phyloP scores from a whole-genome alignment of 768 basidiomycete genomes.

The Lenzites betulinus region DNA sequence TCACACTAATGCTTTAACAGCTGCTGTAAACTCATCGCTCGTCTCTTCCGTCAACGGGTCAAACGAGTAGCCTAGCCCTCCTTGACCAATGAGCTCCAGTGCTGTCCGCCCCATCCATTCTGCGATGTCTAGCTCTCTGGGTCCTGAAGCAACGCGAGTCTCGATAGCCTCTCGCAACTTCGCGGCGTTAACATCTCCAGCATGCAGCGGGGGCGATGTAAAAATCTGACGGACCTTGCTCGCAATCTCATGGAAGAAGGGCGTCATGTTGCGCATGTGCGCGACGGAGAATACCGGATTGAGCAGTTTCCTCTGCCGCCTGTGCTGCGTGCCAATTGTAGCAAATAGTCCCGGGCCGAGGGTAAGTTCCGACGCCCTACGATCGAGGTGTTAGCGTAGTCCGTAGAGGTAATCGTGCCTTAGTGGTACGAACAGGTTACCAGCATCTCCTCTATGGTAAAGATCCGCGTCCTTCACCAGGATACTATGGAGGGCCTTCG shows the following conservation, averaged over 20 bases:
- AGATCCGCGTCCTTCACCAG: conserved; percentile 17
- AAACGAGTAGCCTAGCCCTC: conserved; percentile 22
- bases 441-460: conserved; percentile 2
- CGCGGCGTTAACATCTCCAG: no score
- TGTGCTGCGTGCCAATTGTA: conserved; percentile 19
- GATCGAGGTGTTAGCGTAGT: background rate
- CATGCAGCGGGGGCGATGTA: no score
- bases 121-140: conserved; percentile 17
- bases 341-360: background rate
- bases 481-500: conserved; percentile 13
- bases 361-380: background rate
- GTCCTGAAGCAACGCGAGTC: background rate
- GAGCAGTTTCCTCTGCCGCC: conserved; percentile 26
- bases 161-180: conserved; percentile 15
- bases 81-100: conserved; percentile 24
- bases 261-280: conserved; percentile 25
- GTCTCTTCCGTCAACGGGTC: conserved; percentile 18
- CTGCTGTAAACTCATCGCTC: conserved; percentile 16
- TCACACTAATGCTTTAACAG: conserved; percentile 24
- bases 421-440: background rate
- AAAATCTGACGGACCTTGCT: background rate
- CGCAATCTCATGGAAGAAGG: conserved; percentile 23
- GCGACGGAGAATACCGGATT: conserved; percentile 27
- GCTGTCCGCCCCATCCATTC: conserved; percentile 24
- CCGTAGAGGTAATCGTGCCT: background rate